These are phyloP conservation scores for Fusarium ramigenum DNA, from an alignment of 2,329 filamentous ascomycete genomes.

Conservation along the genomic window DNA sequence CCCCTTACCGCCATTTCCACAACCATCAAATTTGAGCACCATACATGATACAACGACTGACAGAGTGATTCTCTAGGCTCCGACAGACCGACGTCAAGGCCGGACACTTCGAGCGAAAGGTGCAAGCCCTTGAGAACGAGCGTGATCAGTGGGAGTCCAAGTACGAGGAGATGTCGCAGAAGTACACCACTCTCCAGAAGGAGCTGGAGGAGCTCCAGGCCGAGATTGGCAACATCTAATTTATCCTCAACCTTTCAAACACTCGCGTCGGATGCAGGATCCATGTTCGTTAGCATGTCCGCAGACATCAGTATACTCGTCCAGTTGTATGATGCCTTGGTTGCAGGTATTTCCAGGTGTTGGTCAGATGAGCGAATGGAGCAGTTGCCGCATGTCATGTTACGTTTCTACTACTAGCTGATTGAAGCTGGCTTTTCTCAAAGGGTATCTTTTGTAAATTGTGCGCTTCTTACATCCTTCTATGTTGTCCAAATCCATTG, in stretches of 20 bases:
- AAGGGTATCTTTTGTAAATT: conserved; percentile 47
- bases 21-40: conserved; percentile 5
- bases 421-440: conserved; percentile 42
- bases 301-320: conserved; percentile 31
- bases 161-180: conserved; percentile 97
- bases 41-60: conserved; percentile 22
- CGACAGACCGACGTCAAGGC: conserved; percentile 99
- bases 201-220: conserved; percentile 89
- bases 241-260: conserved; percentile 20
- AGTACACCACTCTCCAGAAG: conserved; percentile 84
- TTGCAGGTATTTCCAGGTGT: conserved; percentile 40
- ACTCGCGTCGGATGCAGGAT: conserved; percentile 34
- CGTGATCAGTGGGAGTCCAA: conserved; percentile 96
- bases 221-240: conserved; percentile 93
- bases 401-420: conserved; percentile 46
- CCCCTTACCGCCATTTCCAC: conserved; percentile 38
- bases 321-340: conserved; percentile 32
- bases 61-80: conserved; percentile 67
- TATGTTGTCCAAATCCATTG: conserved; percentile 20
- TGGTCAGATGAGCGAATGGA: conserved; percentile 42
- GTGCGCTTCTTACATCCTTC: conserved; percentile 28
- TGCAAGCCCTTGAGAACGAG: conserved; percentile 91
- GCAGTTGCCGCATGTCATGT: conserved; percentile 46
- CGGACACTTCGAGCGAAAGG: conserved; percentile 99
- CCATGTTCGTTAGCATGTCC: conserved; percentile 29